These are phyloP conservation scores for Trichocladium antarcticum DNA, from an alignment of 495 filamentous ascomycete species.

Conservation along the genomic window DNA sequence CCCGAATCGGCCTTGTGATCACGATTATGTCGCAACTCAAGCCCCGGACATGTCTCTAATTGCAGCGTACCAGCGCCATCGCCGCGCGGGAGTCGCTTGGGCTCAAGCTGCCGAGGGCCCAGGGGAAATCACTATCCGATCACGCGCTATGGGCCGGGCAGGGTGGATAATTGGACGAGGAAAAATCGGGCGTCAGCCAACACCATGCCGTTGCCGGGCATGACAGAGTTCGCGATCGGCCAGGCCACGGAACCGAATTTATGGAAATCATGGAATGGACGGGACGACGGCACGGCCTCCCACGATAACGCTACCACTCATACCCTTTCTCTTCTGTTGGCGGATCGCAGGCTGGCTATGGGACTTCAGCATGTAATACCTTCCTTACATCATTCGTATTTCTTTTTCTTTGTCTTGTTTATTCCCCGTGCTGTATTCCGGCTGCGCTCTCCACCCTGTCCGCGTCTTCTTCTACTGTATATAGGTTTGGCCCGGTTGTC, in stretches of 20 bases:
- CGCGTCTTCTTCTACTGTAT: constrained; percentile 15
- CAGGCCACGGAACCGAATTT: not conserved
- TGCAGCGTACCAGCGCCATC: not conserved
- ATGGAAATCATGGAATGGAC: constrained; percentile 5
- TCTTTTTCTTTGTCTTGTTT: constrained; percentile 15
- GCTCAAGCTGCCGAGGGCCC: not conserved
- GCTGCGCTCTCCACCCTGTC: constrained; percentile 4
- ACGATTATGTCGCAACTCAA: not conserved
- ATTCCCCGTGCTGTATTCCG: constrained; percentile 3
- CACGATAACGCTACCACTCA: constrained; percentile 39
- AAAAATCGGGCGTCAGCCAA: not conserved
- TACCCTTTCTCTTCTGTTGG: constrained; percentile 25
- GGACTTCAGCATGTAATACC: constrained; percentile 42
- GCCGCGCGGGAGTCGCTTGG: not conserved
- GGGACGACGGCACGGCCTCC: constrained; percentile 22
- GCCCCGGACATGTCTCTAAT: constrained; percentile 3
- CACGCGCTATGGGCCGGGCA: not conserved
- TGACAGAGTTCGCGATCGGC: not conserved
- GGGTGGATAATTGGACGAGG: not conserved
- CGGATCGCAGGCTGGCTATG: constrained; percentile 19
- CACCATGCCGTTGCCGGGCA: not conserved
- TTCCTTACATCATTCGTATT: constrained; percentile 23
- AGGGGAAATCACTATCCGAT: not conserved
- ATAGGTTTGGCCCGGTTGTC: constrained; percentile 15
- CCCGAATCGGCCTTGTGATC: not conserved